Conservation (phyloP, 164 flowering plant genomes). For the Warburgia ugandensis region DNA sequence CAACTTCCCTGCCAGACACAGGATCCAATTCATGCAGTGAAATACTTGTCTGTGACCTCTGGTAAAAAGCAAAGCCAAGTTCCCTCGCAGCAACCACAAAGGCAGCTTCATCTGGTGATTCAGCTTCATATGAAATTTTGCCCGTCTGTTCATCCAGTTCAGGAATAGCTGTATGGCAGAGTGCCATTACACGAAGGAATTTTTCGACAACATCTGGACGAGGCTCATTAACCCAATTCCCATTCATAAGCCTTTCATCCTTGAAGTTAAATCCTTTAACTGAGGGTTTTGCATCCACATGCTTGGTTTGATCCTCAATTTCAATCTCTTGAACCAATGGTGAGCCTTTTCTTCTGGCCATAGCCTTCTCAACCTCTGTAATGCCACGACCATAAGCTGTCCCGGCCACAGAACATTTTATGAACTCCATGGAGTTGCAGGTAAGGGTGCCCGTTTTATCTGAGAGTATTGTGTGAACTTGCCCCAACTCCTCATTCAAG, state of each 20-base stretch:
- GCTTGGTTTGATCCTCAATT: slow-evolving; percentile 15
- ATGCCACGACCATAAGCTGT: slow-evolving; percentile 80
- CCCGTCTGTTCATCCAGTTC: slow-evolving; percentile 73
- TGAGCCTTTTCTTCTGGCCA: slow-evolving; percentile 55
- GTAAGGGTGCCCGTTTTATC: slow-evolving; percentile 97
- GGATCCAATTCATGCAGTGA: slow-evolving; percentile 59
- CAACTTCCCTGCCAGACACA: slow-evolving; percentile 42
- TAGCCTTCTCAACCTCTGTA: slow-evolving; percentile 84
- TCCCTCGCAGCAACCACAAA: slow-evolving; percentile 95
- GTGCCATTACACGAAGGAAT: slow-evolving; percentile 70
- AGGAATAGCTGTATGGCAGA: slow-evolving; percentile 93
- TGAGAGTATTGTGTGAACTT: slow-evolving; percentile 85
- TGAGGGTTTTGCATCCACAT: slow-evolving; percentile 18
- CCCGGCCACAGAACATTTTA: slow-evolving; percentile 88
- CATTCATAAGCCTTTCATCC: slow-evolving; percentile 66
- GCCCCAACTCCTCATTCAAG: slow-evolving; percentile 96
- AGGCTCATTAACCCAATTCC: slow-evolving; percentile 71
- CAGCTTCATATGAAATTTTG: slow-evolving; percentile 65
- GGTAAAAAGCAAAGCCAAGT: slow-evolving; percentile 85
- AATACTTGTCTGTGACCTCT: slow-evolving; percentile 73
- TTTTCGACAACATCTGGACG: slow-evolving; percentile 39
- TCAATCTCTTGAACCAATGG: slow-evolving; percentile 29
- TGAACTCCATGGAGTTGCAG: slow-evolving; percentile 94
- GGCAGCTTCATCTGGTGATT: slow-evolving; percentile 95
- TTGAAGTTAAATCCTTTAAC: slow-evolving; percentile 83